Conservation (phyloP, 345 rosid species). For the Odontarrhena argentea region DNA sequence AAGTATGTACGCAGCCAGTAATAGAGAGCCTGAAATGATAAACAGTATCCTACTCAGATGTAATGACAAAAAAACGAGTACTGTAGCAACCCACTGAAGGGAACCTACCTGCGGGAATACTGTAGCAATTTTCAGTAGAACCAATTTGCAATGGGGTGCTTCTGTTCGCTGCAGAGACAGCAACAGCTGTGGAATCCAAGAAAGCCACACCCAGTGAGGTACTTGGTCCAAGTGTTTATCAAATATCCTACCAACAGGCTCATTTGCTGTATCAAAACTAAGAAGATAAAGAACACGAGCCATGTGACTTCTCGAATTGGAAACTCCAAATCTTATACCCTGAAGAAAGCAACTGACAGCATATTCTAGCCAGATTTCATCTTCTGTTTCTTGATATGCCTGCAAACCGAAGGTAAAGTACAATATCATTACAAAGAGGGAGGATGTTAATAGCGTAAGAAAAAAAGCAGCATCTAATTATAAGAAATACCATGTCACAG, state of each 20-base stretch:
- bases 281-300: slow-evolving; percentile 95
- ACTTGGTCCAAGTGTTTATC: slow-evolving; percentile 91
- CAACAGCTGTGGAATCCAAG: slow-evolving; percentile 96
- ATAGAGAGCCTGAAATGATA: slow-evolving; percentile 72
- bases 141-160: slow-evolving; percentile 95
- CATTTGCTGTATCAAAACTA: slow-evolving; percentile 86
- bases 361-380: slow-evolving; percentile 94
- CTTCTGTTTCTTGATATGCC: slow-evolving; percentile 82
- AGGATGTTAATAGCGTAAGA: slow-evolving; percentile 5
- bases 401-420: slow-evolving; percentile 40
- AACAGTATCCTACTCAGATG: slow-evolving; percentile 18
- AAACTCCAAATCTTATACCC: slow-evolving; percentile 89
- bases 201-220: slow-evolving; percentile 99
- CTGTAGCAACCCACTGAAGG: background rate
- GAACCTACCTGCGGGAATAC: slow-evolving; percentile 83
- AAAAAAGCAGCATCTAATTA: slow-evolving; percentile 24
- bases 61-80: slow-evolving; percentile 17
- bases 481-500: slow-evolving; percentile 76
- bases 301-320: slow-evolving; percentile 92
- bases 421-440: slow-evolving; percentile 13
- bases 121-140: slow-evolving; percentile 81
- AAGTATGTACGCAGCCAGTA: slow-evolving; percentile 98
- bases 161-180: slow-evolving; percentile 95
- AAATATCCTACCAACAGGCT: slow-evolving; percentile 89
- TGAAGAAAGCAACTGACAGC: slow-evolving; percentile 91